These are phyloP conservation scores for Coemansia sp. DNA, from an alignment of 192 early-diverging fungal species.

Conservation along the genomic window DNA sequence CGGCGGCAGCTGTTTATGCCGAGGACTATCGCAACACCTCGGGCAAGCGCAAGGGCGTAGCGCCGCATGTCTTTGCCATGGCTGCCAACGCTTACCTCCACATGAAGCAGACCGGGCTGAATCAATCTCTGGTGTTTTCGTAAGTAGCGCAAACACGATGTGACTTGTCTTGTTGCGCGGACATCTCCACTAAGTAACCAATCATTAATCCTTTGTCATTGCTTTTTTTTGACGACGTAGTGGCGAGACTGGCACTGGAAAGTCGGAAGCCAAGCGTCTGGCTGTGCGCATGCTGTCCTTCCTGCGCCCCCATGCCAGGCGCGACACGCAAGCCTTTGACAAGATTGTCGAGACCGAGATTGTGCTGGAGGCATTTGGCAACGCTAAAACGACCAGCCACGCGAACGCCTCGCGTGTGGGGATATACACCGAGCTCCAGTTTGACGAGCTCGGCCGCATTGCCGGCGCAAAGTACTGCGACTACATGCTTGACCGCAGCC, in stretches of 20 bases:
- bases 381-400: conserved; percentile 76
- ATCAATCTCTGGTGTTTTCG: conserved; percentile 90
- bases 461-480: conserved; percentile 87
- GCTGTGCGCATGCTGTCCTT: conserved; percentile 69
- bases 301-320: conserved; percentile 70
- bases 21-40: conserved; percentile 70
- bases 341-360: conserved; percentile 72
- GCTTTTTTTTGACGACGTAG: conserved; percentile 55
- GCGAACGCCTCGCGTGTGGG: conserved; percentile 85
- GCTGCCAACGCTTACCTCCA: conserved; percentile 87
- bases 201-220: neutral
- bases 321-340: conserved; percentile 68
- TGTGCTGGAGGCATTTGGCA: conserved; percentile 88
- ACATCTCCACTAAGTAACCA: neutral
- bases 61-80: conserved; percentile 85
- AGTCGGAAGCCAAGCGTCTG: conserved; percentile 75
- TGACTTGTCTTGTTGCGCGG: neutral
- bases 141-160: conserved; percentile 48
- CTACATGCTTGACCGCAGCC: conserved; percentile 86
- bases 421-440: conserved; percentile 88
- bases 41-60: conserved; percentile 50
- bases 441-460: conserved; percentile 88
- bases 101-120: conserved; percentile 83
- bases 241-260: conserved; percentile 88
- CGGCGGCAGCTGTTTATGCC: conserved; percentile 73